A percentile compares a stretch with the other conserved stretches of the same genome.
Evolutionary conservation across 1,284 basidiomycete species (phyloP).

Genomic region (Ustilago hordei): DNA sequence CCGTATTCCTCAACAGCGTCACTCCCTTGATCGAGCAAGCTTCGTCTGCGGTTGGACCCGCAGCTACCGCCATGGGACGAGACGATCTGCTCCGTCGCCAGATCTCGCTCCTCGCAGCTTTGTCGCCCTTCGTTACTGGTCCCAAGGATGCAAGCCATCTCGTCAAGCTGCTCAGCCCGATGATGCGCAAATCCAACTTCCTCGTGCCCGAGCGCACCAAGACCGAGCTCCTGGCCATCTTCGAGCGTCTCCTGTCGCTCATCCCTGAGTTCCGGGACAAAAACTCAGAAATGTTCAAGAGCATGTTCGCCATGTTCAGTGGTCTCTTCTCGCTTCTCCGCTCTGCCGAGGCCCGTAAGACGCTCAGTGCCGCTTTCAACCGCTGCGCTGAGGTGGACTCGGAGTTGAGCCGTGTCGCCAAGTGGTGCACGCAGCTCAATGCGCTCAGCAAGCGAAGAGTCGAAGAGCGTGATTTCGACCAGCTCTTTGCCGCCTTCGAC

Average conservation of each 20-base stretch:
- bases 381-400: conserved; percentile 59
- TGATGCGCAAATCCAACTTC: conserved; percentile 82
- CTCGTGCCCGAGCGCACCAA: conserved; percentile 88
- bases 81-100: conserved; percentile 85
- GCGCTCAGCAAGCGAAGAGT: conserved; percentile 84
- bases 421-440: conserved; percentile 75
- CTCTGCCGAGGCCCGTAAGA: conserved; percentile 43
- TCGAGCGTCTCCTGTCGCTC: conserved; percentile 80
- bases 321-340: conserved; percentile 61
- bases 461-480: conserved; percentile 94
- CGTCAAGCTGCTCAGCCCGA: conserved; percentile 80
- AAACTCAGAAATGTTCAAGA: conserved; percentile 45
- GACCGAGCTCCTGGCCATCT: conserved; percentile 82
- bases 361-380: conserved; percentile 56
- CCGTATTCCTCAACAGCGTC: conserved; percentile 80
- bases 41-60: conserved; percentile 75
- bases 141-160: conserved; percentile 81
- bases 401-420: conserved; percentile 43
- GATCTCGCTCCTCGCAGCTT: conserved; percentile 81
- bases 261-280: conserved; percentile 75
- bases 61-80: conserved; percentile 73
- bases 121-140: conserved; percentile 82
- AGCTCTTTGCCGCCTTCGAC: conserved; percentile 82
- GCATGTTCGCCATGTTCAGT: conserved; percentile 59
- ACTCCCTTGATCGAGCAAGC: conserved; percentile 70